Conservation (phyloP, 345 rosid genomes). For the Odontarrhena argentea region DNA sequence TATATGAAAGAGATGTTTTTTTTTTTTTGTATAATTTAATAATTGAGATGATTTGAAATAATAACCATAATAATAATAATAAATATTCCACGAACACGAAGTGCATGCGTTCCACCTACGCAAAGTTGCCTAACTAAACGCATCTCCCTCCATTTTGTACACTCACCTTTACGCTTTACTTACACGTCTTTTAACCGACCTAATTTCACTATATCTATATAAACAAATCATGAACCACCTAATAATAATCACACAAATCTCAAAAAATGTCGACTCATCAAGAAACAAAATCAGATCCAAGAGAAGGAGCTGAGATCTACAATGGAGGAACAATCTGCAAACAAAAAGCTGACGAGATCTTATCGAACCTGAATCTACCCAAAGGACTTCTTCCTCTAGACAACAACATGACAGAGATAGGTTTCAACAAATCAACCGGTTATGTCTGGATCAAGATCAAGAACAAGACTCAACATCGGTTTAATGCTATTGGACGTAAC, state of each 20-base stretch:
- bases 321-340: conserved; percentile 50
- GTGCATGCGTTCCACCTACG: conserved; percentile 42
- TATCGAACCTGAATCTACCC: conserved; percentile 51
- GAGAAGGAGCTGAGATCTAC: conserved; percentile 57
- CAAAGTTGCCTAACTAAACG: not conserved
- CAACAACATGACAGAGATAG: conserved; percentile 56
- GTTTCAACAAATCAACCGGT: conserved; percentile 53
- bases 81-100: conserved; percentile 33
- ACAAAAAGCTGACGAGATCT: conserved; percentile 49
- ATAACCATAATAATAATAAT: not conserved
- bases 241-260: not conserved
- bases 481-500: conserved; percentile 42
- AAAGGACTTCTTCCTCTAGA: conserved; percentile 59
- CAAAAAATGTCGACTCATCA: conserved; percentile 38
- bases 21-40: too few relatives aligned
- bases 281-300: conserved; percentile 33
- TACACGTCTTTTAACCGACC: not conserved
- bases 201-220: conserved; percentile 9
- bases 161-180: not conserved
- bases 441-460: conserved; percentile 68
- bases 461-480: conserved; percentile 47
- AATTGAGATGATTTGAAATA: too few relatives aligned
- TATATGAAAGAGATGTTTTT: too few relatives aligned
- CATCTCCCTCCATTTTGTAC: not conserved
- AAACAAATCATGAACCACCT: not conserved